These are phyloP conservation scores for Raffaelea arxii DNA, from an alignment of 2,329 filamentous ascomycete species.

Conservation along the genomic window DNA sequence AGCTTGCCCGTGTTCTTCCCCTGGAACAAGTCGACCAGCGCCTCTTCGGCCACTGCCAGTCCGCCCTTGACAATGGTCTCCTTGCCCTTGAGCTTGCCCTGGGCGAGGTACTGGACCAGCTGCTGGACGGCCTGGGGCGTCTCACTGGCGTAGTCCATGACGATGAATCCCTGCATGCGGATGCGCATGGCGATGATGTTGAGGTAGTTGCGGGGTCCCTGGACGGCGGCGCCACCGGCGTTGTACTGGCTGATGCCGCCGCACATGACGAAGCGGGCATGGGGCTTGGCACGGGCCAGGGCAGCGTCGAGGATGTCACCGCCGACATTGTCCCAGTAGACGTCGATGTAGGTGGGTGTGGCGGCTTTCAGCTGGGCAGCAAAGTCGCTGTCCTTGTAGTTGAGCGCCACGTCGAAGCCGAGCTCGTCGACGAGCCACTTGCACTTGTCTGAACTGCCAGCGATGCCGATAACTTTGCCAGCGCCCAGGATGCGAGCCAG, in stretches of 20 bases:
- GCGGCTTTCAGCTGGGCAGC: slow-evolving; percentile 48
- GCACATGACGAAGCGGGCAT: slow-evolving; percentile 61
- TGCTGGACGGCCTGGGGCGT: slow-evolving; percentile 49
- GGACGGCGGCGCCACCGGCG: slow-evolving; percentile 34
- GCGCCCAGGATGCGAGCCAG: slow-evolving; percentile 55
- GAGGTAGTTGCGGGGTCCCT: slow-evolving; percentile 38
- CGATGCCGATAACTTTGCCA: slow-evolving; percentile 40
- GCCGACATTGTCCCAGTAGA: slow-evolving; percentile 66
- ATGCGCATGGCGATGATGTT: slow-evolving; percentile 32
- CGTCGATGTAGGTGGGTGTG: slow-evolving; percentile 48
- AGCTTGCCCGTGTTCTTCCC: slow-evolving; percentile 53
- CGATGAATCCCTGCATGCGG: slow-evolving; percentile 61
- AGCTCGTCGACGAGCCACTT: slow-evolving; percentile 53
- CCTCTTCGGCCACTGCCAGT: slow-evolving; percentile 51
- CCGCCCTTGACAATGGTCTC: slow-evolving; percentile 66
- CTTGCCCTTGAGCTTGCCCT: slow-evolving; percentile 63
- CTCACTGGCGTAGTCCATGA: slow-evolving; percentile 54
- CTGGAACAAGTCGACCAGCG: slow-evolving; percentile 53
- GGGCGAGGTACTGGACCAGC: slow-evolving; percentile 55
- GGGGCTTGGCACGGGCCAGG: slow-evolving; percentile 50
- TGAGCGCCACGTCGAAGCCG: slow-evolving; percentile 57
- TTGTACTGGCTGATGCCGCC: slow-evolving; percentile 65
- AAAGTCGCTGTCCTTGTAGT: slow-evolving; percentile 60
- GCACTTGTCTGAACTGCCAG: slow-evolving; percentile 47
- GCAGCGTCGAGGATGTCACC: slow-evolving; percentile 61